A percentile compares a stretch with the other conserved stretches of the same genome.
Conservation (phyloP, 257 asterid species). For the Asclepias syriaca region DNA sequence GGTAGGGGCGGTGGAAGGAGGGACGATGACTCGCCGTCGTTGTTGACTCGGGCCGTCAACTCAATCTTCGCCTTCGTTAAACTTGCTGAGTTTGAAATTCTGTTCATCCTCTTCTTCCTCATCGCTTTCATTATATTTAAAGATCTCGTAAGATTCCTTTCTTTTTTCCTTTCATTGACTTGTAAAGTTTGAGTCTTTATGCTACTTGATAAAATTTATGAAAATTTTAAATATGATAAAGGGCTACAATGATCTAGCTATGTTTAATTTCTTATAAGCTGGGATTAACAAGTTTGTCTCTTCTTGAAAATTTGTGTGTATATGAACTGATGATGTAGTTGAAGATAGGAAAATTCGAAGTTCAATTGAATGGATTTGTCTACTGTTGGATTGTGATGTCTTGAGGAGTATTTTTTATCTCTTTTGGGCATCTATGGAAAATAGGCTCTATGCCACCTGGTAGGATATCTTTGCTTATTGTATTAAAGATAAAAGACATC, state of each 20-base stretch:
- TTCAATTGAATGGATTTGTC: not conserved
- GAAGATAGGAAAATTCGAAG: not conserved
- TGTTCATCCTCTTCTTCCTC: constrained; percentile 74
- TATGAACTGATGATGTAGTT: not conserved
- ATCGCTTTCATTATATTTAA: constrained; percentile 65
- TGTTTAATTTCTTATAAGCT: not conserved
- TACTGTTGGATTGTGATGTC: not conserved
- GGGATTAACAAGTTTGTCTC: not conserved
- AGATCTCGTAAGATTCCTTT: constrained; percentile 57
- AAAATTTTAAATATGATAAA: not conserved
- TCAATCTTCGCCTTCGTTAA: constrained; percentile 60
- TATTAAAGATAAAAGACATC: not conserved
- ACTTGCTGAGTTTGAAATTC: constrained; percentile 92
- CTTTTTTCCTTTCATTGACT: not conserved
- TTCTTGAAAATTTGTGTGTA: not conserved
- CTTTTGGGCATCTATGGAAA: not conserved
- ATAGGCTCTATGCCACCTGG: not conserved
- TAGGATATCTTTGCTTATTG: not conserved
- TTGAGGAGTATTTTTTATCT: not conserved
- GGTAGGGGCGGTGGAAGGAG: constrained; percentile 26
- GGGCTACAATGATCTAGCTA: not conserved
- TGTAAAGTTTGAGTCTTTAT: not conserved
- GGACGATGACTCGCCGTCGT: constrained; percentile 28
- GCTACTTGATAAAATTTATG: too few species aligned
- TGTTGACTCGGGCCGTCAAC: constrained; percentile 60